Percentiles rank a stretch among this genome's conserved stretches.
These are phyloP conservation scores for Hypoxylon intermedium DNA, from an alignment of 495 filamentous ascomycete genomes.

Conservation along the genomic window DNA sequence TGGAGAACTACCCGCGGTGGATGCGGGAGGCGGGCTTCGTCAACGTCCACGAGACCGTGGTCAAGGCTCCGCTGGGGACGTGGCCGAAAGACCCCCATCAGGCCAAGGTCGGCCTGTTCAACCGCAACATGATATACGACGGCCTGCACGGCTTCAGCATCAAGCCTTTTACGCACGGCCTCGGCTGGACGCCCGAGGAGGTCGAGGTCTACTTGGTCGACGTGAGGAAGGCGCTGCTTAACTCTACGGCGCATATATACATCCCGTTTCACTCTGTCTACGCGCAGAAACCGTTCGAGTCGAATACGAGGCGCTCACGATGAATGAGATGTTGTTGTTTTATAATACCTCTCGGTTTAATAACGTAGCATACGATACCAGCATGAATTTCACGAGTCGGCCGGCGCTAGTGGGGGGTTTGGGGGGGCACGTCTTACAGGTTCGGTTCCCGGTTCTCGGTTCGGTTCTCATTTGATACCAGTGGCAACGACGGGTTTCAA, in stretches of 20 bases:
- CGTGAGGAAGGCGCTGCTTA: slow-evolving; percentile 60
- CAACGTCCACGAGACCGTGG: slow-evolving; percentile 60
- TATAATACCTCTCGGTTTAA: not conserved
- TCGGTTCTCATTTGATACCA: slow-evolving; percentile 28
- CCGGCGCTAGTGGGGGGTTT: slow-evolving; percentile 18
- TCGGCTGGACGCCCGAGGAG: slow-evolving; percentile 60
- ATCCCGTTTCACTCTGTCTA: slow-evolving; percentile 38
- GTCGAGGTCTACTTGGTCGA: slow-evolving; percentile 61
- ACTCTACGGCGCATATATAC: slow-evolving; percentile 59
- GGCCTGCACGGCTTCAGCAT: slow-evolving; percentile 54
- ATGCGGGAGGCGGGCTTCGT: slow-evolving; percentile 64
- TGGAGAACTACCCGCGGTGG: slow-evolving; percentile 56
- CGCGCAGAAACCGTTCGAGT: slow-evolving; percentile 43
- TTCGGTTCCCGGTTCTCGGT: slow-evolving; percentile 9
- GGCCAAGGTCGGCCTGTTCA: slow-evolving; percentile 57
- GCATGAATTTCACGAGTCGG: slow-evolving; percentile 19
- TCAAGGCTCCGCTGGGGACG: slow-evolving; percentile 63
- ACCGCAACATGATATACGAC: slow-evolving; percentile 49
- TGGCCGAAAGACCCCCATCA: slow-evolving; percentile 65
- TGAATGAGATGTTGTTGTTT: slow-evolving; percentile 1
- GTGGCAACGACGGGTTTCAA: slow-evolving; percentile 7
- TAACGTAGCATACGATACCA: slow-evolving; percentile 8
- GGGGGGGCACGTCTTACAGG: slow-evolving; percentile 16
- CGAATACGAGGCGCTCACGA: slow-evolving; percentile 6
- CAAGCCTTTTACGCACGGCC: slow-evolving; percentile 59